phyloP scores from a whole-genome alignment of 2,329 filamentous ascomycete species.

The Ceratocystis colombiana region DNA sequence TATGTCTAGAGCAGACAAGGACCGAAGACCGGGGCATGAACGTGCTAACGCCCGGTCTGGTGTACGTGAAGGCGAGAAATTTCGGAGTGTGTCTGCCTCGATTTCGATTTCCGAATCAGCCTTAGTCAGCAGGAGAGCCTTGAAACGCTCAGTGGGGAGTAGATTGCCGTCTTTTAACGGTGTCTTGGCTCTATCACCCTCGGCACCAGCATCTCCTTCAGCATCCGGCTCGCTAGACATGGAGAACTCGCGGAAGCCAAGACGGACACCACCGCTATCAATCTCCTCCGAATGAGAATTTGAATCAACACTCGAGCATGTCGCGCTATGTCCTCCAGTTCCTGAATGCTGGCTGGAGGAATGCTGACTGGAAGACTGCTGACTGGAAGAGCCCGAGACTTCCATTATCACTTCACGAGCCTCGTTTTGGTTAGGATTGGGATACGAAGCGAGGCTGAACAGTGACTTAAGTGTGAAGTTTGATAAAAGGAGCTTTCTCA shows the following conservation, averaged over 20 bases:
- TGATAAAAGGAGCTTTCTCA: constrained; percentile 15
- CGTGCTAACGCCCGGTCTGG: background rate
- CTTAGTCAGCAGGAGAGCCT: background rate
- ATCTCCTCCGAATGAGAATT: background rate
- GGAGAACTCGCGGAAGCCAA: background rate
- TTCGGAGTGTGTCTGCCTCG: background rate
- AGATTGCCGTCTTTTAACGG: background rate
- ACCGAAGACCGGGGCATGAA: background rate
- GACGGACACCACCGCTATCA: background rate
- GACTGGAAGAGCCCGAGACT: constrained; percentile 31
- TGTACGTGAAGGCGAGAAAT: background rate
- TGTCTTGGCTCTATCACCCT: background rate
- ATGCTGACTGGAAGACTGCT: constrained; percentile 28
- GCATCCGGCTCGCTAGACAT: background rate
- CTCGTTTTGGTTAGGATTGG: constrained; percentile 44
- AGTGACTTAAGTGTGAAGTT: constrained; percentile 38
- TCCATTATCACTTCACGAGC: constrained; percentile 33
- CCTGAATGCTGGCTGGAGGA: background rate
- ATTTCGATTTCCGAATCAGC: background rate
- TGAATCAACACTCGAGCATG: background rate
- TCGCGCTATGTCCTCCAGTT: background rate
- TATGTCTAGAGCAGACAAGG: background rate
- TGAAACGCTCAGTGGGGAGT: background rate
- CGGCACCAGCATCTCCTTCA: background rate
- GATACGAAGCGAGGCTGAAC: constrained; percentile 46